Conservation (phyloP, 2,329 filamentous ascomycete genomes). For the Penicillium frequentans region DNA sequence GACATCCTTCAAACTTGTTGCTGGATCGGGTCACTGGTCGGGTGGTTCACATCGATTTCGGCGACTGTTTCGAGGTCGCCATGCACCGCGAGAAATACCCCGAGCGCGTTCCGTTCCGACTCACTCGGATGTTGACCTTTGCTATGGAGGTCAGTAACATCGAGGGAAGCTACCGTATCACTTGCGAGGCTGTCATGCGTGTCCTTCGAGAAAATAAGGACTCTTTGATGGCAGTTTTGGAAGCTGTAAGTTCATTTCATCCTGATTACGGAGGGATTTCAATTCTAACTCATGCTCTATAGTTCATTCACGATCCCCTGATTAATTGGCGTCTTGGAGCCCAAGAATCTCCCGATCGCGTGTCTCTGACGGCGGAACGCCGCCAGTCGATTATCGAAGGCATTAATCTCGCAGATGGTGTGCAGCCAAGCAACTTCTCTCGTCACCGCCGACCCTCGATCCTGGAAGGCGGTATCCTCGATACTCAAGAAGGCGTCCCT, state of each 20-base stretch:
- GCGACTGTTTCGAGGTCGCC: slow-evolving; percentile 98
- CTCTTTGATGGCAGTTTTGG: slow-evolving; percentile 94
- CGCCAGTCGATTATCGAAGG: slow-evolving; percentile 59
- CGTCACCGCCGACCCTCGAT: slow-evolving; percentile 68
- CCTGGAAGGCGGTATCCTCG: slow-evolving; percentile 56
- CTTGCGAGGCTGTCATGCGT: slow-evolving; percentile 97
- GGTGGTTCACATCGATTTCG: slow-evolving; percentile 98
- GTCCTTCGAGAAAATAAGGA: slow-evolving; percentile 97
- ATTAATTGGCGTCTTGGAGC: slow-evolving; percentile 87
- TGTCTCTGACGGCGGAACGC: slow-evolving; percentile 61
- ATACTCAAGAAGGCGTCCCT: slow-evolving; percentile 41
- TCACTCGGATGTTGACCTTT: slow-evolving; percentile 98
- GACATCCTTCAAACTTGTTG: slow-evolving; percentile 97
- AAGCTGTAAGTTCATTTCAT: slow-evolving; percentile 70
- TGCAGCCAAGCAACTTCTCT: slow-evolving; percentile 65
- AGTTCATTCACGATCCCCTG: slow-evolving; percentile 99
- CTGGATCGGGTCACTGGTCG: slow-evolving; percentile 94
- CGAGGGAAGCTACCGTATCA: slow-evolving; percentile 96
- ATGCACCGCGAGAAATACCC: slow-evolving; percentile 99
- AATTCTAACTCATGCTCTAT: slow-evolving; percentile 40
- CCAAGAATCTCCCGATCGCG: slow-evolving; percentile 60
- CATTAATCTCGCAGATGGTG: slow-evolving; percentile 50
- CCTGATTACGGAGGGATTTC: not conserved
- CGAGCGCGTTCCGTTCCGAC: slow-evolving; percentile 92
- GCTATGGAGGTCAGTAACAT: slow-evolving; percentile 99